phyloP scores from a whole-genome alignment of 2,329 filamentous ascomycete genomes.

The Fusarium sulawesiense region DNA sequence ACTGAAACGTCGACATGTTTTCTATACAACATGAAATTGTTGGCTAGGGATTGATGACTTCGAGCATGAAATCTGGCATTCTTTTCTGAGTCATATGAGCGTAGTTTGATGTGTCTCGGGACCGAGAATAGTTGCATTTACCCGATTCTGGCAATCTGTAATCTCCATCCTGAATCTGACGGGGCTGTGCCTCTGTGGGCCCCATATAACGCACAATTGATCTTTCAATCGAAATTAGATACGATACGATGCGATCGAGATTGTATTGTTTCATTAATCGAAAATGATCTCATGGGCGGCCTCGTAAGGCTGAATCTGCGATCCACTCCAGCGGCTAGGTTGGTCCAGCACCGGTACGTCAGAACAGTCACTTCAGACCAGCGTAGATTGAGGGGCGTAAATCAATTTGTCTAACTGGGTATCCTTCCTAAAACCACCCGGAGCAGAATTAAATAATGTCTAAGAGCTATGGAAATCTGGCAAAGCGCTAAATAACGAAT shows the following conservation, averaged over 20 bases:
- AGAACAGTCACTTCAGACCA: not conserved
- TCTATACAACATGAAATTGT: not conserved
- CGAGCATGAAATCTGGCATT: not conserved
- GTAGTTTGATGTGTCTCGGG: not conserved
- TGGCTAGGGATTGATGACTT: not conserved
- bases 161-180: fast-evolving
- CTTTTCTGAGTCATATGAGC: not conserved
- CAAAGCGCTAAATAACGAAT: conserved; percentile 20
- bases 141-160: not conserved
- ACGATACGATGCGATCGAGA: no score
- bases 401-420: conserved; percentile 4
- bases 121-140: not conserved
- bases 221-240: not conserved
- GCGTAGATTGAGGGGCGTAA: not conserved
- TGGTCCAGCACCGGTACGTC: no score
- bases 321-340: no score
- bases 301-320: not conserved
- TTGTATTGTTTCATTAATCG: fast-evolving
- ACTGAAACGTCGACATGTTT: not conserved
- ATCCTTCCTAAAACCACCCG: conserved; percentile 1
- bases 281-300: not conserved
- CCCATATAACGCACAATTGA: not conserved
- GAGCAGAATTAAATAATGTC: no score
- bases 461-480: conserved; percentile 27
- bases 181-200: not conserved